A percentile compares a stretch with the other conserved stretches of the same genome.
Evolutionary conservation across 2,329 filamentous ascomycete species (phyloP).

Genomic region (Boeremia lycopersici): DNA sequence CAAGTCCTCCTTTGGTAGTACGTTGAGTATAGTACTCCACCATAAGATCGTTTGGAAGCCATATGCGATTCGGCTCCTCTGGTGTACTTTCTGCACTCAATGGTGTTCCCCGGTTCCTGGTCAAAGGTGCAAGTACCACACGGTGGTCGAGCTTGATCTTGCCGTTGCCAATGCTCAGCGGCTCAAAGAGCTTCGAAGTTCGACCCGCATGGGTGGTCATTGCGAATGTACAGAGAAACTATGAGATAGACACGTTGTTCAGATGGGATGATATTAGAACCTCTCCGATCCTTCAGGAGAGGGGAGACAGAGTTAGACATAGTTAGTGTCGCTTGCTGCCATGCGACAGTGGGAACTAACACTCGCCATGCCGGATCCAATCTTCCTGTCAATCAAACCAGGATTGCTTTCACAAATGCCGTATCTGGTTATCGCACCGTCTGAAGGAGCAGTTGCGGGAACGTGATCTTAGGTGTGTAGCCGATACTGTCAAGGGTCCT

Average conservation of each 20-base stretch:
- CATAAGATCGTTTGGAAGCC: constrained; percentile 51
- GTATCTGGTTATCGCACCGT: constrained; percentile 1
- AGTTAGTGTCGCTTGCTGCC: constrained; percentile 5
- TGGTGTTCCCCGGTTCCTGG: constrained; percentile 52
- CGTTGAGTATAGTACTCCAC: constrained; percentile 60
- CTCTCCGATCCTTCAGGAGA: not conserved
- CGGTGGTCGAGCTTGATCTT: constrained; percentile 41
- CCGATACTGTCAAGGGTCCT: not conserved
- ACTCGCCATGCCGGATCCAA: not conserved
- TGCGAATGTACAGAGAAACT: not conserved
- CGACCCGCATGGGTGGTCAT: constrained; percentile 8
- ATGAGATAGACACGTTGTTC: not conserved
- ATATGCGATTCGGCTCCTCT: constrained; percentile 55
- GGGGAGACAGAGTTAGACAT: not conserved
- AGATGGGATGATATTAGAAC: not conserved
- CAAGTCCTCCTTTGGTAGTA: constrained; percentile 57
- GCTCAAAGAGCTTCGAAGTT: constrained; percentile 44
- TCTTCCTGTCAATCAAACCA: not conserved
- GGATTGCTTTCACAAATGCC: not conserved
- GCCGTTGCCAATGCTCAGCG: constrained; percentile 41
- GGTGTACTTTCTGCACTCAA: constrained; percentile 46
- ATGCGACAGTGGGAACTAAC: constrained; percentile 8
- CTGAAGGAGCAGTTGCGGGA: not conserved
- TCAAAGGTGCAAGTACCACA: constrained; percentile 44
- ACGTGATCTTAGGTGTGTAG: too few species aligned